Evolutionary conservation across 2,329 filamentous ascomycete species (phyloP), one percentile per base, ranked within the genome.

Genomic region (Shiraia bambusicola): DNA sequence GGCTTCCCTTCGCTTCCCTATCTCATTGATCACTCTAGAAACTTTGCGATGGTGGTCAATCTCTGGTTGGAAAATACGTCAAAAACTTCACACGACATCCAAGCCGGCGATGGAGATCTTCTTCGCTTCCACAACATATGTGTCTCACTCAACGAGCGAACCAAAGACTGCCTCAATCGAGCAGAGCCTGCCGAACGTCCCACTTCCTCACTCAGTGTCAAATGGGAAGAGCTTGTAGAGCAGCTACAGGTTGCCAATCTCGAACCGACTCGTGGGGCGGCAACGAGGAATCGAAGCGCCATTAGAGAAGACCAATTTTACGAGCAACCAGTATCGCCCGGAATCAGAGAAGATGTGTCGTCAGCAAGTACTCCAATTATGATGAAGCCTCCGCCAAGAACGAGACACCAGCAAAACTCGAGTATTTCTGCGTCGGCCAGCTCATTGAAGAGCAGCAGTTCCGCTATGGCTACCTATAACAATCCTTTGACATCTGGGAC

Each of bases 1-100:
- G 93, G 93, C 0, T 95, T 96, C 58, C 92, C 91, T 0, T 93
- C 88, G 32, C 75, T 98, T 11, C 93, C 93, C 1, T 96, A 95
- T 64, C 79, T 98, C 3, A 87, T 98, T 48, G 93, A 98, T 56
- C 85, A 91, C 49, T 83, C 90, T 6, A 82, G 88, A 47, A 91
- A 88, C 56, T 90, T 91, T 56, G 89, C 93, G 0, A 84, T 85
- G 27, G 72, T 98, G 13, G 85, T 95, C 15, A 87, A 87, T 58
- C 73, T 93, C 10, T 94, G 88, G 88, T 76, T 86, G 0, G 84
- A 88, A 34, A 69, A 75, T 34, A 69, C 69, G 1, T 43, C 56
- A 26, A 62, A 66, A 32, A 61, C 51, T 15, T 59, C 67, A 4
- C 61, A 61, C 19, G 70, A 71, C 34, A 66, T 73, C 9, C 53